A percentile compares a stretch with the other conserved stretches of the same genome.
phyloP scores from a whole-genome alignment of 1,284 basidiomycete species.

The Ceratobasidium sp. region DNA sequence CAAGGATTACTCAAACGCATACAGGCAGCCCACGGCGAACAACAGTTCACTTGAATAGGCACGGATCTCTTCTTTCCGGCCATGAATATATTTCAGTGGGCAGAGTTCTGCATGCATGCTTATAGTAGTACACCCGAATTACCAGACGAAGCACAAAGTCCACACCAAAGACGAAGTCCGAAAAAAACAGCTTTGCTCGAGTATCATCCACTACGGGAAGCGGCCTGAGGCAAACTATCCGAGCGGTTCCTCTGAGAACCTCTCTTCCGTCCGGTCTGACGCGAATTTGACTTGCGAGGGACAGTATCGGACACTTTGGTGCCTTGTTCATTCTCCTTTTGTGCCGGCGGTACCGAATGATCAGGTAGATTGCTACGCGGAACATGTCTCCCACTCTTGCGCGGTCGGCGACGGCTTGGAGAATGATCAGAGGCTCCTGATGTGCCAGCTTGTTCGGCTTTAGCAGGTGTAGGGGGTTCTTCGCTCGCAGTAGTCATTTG shows the following conservation, averaged over 20 bases:
- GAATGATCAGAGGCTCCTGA: not conserved
- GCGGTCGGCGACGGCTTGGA: slow-evolving; percentile 12
- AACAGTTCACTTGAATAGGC: not conserved
- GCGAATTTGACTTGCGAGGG: not conserved
- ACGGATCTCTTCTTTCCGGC: not conserved
- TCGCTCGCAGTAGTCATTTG: not conserved
- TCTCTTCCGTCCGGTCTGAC: slow-evolving; percentile 8
- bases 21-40: slow-evolving; percentile 28
- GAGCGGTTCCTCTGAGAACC: not conserved
- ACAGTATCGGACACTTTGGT: not conserved
- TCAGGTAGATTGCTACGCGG: not conserved
- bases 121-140: slow-evolving; percentile 11
- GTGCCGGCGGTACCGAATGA: slow-evolving; percentile 1
- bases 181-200: not conserved
- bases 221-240: slow-evolving; percentile 9
- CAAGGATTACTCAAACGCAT: slow-evolving; percentile 9
- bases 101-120: not conserved
- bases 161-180: not conserved
- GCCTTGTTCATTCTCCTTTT: slow-evolving; percentile 21
- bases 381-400: slow-evolving; percentile 10
- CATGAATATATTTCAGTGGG: not conserved
- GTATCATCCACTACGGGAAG: slow-evolving; percentile 4
- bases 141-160: not conserved
- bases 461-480: not conserved
- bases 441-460: not conserved